These are phyloP conservation scores for Solanum bukasovii DNA, from an alignment of 257 asterid genomes.

Conservation along the genomic window DNA sequence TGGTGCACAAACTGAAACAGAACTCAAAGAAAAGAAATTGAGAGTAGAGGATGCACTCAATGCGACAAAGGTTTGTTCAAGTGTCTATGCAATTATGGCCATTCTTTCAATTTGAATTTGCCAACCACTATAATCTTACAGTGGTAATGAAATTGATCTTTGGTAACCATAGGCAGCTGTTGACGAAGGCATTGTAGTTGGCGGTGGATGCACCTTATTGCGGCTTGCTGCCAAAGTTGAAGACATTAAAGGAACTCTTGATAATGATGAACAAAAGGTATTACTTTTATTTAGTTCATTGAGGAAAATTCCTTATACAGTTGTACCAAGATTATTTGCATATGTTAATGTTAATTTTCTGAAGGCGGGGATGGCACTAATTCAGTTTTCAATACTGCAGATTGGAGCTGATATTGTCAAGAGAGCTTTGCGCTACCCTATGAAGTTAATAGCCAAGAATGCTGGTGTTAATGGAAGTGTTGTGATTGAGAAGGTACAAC, in stretches of 20 bases:
- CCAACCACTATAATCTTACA: background rate
- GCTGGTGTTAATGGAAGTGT: slow-evolving; percentile 99
- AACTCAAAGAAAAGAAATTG: slow-evolving; percentile 91
- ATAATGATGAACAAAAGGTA: slow-evolving; percentile 88
- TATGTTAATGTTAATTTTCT: background rate
- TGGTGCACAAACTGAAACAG: slow-evolving; percentile 98
- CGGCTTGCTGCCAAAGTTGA: slow-evolving; percentile 88
- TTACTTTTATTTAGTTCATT: background rate
- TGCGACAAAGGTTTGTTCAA: slow-evolving; percentile 66
- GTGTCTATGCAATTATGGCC: background rate
- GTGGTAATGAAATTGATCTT: background rate
- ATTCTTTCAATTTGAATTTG: background rate
- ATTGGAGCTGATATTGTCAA: slow-evolving; percentile 97
- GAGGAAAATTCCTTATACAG: background rate
- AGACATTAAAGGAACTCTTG: slow-evolving; percentile 73
- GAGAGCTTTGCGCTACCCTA: slow-evolving; percentile 88
- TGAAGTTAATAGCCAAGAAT: slow-evolving; percentile 93
- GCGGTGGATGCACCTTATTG: slow-evolving; percentile 91
- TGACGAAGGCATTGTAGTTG: slow-evolving; percentile 98
- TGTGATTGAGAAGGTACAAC: slow-evolving; percentile 83
- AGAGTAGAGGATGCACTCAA: slow-evolving; percentile 99
- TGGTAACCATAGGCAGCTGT: slow-evolving; percentile 75
- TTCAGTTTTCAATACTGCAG: slow-evolving; percentile 17
- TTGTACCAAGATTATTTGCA: background rate
- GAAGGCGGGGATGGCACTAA: background rate